phyloP scores from a whole-genome alignment of 345 rosid species.

The Draba incana region DNA sequence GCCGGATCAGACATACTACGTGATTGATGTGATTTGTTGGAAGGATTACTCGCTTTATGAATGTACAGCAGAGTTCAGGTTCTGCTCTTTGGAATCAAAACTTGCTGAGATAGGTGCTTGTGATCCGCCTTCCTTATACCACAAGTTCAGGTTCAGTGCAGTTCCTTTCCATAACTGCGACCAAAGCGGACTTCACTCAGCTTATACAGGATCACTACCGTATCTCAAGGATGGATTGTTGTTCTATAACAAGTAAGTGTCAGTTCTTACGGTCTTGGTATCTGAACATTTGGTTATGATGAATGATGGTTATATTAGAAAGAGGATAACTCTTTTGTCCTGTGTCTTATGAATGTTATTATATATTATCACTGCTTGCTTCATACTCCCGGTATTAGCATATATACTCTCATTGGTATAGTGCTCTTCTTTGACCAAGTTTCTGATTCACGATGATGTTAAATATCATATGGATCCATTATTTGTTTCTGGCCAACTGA shows the following conservation, averaged over 20 bases:
- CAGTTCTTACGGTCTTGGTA: not conserved
- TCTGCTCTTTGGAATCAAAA: constrained; percentile 89
- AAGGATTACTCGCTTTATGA: constrained; percentile 85
- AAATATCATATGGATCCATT: not conserved
- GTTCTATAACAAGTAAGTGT: constrained; percentile 86
- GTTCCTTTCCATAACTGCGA: constrained; percentile 74
- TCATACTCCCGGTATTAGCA: too few species aligned
- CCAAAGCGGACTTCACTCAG: constrained; percentile 63
- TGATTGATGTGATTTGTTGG: constrained; percentile 95
- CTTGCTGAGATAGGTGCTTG: constrained; percentile 89
- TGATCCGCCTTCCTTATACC: constrained; percentile 68
- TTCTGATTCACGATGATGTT: not conserved
- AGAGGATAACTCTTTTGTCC: not conserved
- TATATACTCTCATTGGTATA: constrained; percentile 59
- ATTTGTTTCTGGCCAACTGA: constrained; percentile 3
- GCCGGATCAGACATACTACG: constrained; percentile 90
- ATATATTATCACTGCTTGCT: too few species aligned
- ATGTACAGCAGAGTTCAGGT: constrained; percentile 89
- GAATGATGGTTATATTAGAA: not conserved
- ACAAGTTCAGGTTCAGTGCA: constrained; percentile 64
- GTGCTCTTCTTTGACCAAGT: constrained; percentile 26
- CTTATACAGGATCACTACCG: constrained; percentile 64
- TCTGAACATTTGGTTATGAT: not conserved
- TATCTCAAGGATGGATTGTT: constrained; percentile 85
- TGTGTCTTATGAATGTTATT: not conserved